phyloP scores from a whole-genome alignment of 768 basidiomycete genomes.

The Lactarius vividus region DNA sequence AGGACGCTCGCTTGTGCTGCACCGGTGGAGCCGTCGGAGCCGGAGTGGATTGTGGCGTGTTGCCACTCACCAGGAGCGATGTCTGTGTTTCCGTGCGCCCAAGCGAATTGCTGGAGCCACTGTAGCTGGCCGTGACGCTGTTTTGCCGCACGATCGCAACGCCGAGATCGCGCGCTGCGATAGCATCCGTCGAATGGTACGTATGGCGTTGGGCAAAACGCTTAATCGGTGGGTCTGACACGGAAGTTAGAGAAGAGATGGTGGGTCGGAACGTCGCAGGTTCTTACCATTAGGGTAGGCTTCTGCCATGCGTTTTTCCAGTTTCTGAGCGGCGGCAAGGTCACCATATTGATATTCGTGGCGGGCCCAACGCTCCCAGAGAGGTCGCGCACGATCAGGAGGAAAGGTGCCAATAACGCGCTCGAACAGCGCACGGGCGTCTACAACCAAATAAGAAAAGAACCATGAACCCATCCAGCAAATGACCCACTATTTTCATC shows the following conservation, averaged over 20 bases:
- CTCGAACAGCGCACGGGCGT: slow-evolving; percentile 95
- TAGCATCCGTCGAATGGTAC: slow-evolving; percentile 82
- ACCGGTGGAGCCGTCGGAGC: slow-evolving; percentile 35
- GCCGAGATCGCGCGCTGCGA: slow-evolving; percentile 86
- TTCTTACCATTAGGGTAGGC: slow-evolving; percentile 77
- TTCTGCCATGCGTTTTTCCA: slow-evolving; percentile 87
- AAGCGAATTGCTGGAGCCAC: slow-evolving; percentile 23
- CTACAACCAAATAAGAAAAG: slow-evolving; percentile 41
- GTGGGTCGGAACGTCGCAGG: background rate
- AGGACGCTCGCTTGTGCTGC: slow-evolving; percentile 34
- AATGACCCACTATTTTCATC: slow-evolving; percentile 80
- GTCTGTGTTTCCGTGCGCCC: slow-evolving; percentile 27
- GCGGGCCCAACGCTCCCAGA: slow-evolving; percentile 96
- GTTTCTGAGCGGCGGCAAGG: slow-evolving; percentile 79
- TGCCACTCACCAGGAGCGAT: slow-evolving; percentile 22
- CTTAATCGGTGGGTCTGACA: slow-evolving; percentile 81
- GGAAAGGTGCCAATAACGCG: slow-evolving; percentile 76
- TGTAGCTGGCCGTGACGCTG: slow-evolving; percentile 26
- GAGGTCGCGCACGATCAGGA: slow-evolving; percentile 71
- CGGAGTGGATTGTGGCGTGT: slow-evolving; percentile 39
- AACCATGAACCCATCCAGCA: slow-evolving; percentile 5
- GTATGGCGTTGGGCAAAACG: slow-evolving; percentile 85
- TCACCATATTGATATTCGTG: slow-evolving; percentile 98
- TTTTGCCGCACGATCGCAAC: slow-evolving; percentile 50
- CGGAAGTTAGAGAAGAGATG: background rate